Base-by-base conservation (phyloP, 768 basidiomycete species). In the Nevesoporus exiguus region DNA sequence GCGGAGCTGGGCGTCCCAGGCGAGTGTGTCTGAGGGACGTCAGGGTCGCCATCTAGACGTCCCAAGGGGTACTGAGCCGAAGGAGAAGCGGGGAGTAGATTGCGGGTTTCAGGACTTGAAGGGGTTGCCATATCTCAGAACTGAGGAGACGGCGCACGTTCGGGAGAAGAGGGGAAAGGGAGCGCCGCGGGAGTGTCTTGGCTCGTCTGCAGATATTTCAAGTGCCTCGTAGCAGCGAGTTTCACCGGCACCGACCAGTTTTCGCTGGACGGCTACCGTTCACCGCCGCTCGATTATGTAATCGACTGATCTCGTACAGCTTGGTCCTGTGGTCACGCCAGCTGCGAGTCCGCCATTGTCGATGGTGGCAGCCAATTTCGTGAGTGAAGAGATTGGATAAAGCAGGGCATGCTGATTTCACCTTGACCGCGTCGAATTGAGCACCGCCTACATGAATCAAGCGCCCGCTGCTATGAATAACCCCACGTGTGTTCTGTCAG, bases 101-200 rank as follows among this genome's bases (percentile, higher is more conserved):
- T 73, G 75, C 11, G 76, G 71, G 0, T 80, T 83, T 1, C 86
- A 83, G 59, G 75, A 1, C 61, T 81, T 2, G 84, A 81, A 0
- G 76, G 81, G 3, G 61, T 70, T 0, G 77, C 77, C 5, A 63
- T 64, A 30, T 5, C 47, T n/a, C n/a, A n/a, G n/a, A n/a, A n/a
- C n/a, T n/a, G n/a, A n/a, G n/a, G 24, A 27, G 24, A 25, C 19
- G n/a, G 31, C n/a, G 37, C 31, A 54, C 41, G 61, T 49, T 42
- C 49, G 51, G 49, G 39, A 42, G 50, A 11, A 8, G 5, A 14
- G 33, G 33, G 13, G 10, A 11, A 33, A 13, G 7, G 47, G 40
- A 46, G 40, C 49, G 36, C 19, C 27, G 43, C 21, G 27, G 27
- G 8, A 27, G 30, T 33, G 56, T 7, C 22, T 17, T 31, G 48